Evolutionary conservation across 352 stramenopile species (phyloP), one percentile per base, ranked within the genome.

Genomic region (Elongisporangium anandrum): DNA sequence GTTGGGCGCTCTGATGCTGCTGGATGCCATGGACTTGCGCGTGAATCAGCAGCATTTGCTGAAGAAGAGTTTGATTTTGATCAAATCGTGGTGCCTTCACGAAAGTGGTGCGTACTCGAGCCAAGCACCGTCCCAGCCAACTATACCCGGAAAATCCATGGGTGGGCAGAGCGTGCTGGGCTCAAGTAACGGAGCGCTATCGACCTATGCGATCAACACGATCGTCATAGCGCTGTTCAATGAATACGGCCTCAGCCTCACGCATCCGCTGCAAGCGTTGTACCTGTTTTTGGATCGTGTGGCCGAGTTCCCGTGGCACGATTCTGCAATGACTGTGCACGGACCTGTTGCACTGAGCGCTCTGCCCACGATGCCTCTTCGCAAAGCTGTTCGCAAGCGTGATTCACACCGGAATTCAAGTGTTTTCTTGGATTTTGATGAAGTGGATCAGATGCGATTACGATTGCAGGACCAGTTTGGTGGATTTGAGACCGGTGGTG

Each of bases 151-250:
- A 57, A 49, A 21, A 20, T 26, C 49, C 16, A 20, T 22, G 12
- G 49, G 19, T 3, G 52, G 34, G 2, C 62, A 66, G 51, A 94
- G 74, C 56, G 88, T 96, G 0, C 77, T 96, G 45, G 87, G 85
- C 13, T 77, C 83, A 13, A 95, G 90, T 38, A 72, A 84, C 13
- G 88, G 89, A 19, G 82, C 77, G 19, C 69, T 94, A 16, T 92
- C 85, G 52, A 94, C 85, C 19, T 94, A 93, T 63, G 88, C 90
- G 23, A 73, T 97, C 23, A 94, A 95, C 57, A 95, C 87, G 38
- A 92, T 96, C 41, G 83, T 97, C 6, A 91, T 97, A 72, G 78
- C 80, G 41, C 68, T 97, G 4, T 92, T 97, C 54, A 96, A 96
- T 64, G 72, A 89, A 56, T 73, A 94, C 66, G 83, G 87, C 6